These are phyloP conservation scores for Penicillium turbatum DNA, from an alignment of 495 filamentous ascomycete genomes.

Conservation along the genomic window DNA sequence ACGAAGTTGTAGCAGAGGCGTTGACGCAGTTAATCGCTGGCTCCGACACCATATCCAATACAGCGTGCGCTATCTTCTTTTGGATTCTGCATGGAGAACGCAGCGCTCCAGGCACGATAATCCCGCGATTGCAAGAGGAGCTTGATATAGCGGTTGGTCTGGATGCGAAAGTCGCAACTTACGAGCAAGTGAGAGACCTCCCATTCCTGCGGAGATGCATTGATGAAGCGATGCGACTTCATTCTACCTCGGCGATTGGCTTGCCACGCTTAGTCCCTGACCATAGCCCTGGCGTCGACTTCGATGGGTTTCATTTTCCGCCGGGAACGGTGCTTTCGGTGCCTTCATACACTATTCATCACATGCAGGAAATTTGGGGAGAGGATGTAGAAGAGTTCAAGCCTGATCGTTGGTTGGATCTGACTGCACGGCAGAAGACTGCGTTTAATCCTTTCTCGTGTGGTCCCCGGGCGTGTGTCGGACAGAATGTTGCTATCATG, in stretches of 20 bases:
- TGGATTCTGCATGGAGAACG: conserved; percentile 51
- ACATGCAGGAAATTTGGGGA: conserved; percentile 71
- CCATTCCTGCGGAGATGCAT: conserved; percentile 68
- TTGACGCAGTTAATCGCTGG: conserved; percentile 79
- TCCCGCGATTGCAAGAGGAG: conserved; percentile 60
- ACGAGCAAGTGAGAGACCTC: conserved; percentile 58
- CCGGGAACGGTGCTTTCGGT: conserved; percentile 66
- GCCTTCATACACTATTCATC: conserved; percentile 75
- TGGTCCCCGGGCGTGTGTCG: conserved; percentile 70
- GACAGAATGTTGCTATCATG: conserved; percentile 78
- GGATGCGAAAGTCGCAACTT: conserved; percentile 52
- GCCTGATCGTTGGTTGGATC: conserved; percentile 62
- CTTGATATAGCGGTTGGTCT: conserved; percentile 58
- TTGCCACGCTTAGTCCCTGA: conserved; percentile 70
- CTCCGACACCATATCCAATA: conserved; percentile 75
- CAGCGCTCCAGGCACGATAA: conserved; percentile 51
- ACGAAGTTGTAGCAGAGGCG: conserved; percentile 74
- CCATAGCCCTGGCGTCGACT: conserved; percentile 34
- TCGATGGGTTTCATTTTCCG: conserved; percentile 56
- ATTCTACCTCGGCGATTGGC: conserved; percentile 74
- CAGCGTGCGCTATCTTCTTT: conserved; percentile 70
- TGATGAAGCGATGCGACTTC: conserved; percentile 74
- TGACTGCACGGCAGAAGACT: conserved; percentile 57
- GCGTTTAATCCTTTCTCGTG: conserved; percentile 74
- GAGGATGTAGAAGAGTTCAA: conserved; percentile 64